Evolutionary conservation across 1,139 yeast genomes (phyloP).

Genomic region (Scheffersomyces lignicola): DNA sequence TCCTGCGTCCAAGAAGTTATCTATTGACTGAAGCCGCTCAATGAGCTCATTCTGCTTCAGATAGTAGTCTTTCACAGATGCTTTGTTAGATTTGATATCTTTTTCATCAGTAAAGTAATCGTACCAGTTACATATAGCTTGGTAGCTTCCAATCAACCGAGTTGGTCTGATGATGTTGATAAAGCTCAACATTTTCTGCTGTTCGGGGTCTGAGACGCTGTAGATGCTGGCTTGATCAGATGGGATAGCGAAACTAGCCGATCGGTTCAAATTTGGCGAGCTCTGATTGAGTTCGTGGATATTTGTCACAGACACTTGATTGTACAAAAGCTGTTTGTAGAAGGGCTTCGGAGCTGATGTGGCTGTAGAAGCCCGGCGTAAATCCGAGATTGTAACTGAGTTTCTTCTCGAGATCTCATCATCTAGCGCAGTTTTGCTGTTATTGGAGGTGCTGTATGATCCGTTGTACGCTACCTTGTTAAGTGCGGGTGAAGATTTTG

Average conservation of each 20-base stretch:
- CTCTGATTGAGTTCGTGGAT: constrained; percentile 23
- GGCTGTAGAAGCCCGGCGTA: not conserved
- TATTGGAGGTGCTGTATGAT: too few species aligned
- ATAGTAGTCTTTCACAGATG: constrained; percentile 35
- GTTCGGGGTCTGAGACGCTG: constrained; percentile 23
- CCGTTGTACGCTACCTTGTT: not conserved
- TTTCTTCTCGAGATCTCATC: not conserved
- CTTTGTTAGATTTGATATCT: constrained; percentile 17
- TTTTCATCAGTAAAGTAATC: constrained; percentile 24
- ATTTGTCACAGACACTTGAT: constrained; percentile 33
- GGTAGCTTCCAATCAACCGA: constrained; percentile 54
- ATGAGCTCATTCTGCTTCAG: constrained; percentile 58
- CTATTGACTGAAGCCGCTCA: constrained; percentile 59
- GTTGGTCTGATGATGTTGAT: constrained; percentile 40
- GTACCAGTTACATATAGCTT: constrained; percentile 52
- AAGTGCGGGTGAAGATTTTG: not conserved
- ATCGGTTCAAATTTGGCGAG: constrained; percentile 7
- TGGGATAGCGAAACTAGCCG: constrained; percentile 10
- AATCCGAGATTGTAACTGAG: not conserved
- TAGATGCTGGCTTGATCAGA: constrained; percentile 16
- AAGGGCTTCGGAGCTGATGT: constrained; percentile 19
- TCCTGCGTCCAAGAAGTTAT: constrained; percentile 68
- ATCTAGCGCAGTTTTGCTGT: too few species aligned
- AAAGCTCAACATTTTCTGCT: constrained; percentile 22
- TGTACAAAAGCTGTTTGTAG: constrained; percentile 27